Conservation (phyloP, 2,329 filamentous ascomycete species). For the Claviceps pazoutovae region DNA sequence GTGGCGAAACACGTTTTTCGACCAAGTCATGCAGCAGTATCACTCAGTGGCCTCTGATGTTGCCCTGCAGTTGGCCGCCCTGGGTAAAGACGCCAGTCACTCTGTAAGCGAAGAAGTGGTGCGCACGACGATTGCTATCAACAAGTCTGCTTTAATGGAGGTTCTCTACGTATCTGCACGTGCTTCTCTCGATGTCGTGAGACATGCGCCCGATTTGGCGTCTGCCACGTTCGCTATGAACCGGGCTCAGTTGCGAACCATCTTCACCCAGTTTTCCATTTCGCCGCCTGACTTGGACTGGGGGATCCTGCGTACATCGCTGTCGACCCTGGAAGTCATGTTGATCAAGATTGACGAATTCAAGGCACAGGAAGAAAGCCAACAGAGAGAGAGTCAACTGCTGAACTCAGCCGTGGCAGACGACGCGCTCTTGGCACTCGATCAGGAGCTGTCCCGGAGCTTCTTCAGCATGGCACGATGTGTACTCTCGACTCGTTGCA, state of each 20-base stretch:
- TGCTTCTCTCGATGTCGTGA: conserved; percentile 38
- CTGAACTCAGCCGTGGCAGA: conserved; percentile 28
- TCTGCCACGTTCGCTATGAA: conserved; percentile 36
- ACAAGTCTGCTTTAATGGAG: conserved; percentile 39
- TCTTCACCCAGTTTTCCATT: conserved; percentile 34
- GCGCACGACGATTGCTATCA: conserved; percentile 34
- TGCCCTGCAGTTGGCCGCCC: conserved; percentile 36
- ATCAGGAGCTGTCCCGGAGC: conserved; percentile 31
- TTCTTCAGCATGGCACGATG: conserved; percentile 35
- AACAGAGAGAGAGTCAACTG: conserved; percentile 23
- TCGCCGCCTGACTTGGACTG: conserved; percentile 32
- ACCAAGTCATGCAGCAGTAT: conserved; percentile 43
- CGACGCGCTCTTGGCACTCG: conserved; percentile 32
- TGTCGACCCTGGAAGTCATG: conserved; percentile 35
- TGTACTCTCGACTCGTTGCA: conserved; percentile 15
- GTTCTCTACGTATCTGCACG: conserved; percentile 34
- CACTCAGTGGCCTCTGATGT: conserved; percentile 41
- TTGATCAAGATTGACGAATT: conserved; percentile 30
- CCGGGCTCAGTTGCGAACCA: conserved; percentile 33
- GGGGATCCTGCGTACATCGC: conserved; percentile 28
- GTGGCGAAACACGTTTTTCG: conserved; percentile 45
- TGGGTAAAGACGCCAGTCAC: conserved; percentile 32
- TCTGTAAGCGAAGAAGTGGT: conserved; percentile 31
- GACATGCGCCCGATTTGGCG: conserved; percentile 29
- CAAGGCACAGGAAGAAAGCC: conserved; percentile 23